These are phyloP conservation scores for Colletotrichum agaves DNA, from an alignment of 2,329 filamentous ascomycete genomes.

Conservation along the genomic window DNA sequence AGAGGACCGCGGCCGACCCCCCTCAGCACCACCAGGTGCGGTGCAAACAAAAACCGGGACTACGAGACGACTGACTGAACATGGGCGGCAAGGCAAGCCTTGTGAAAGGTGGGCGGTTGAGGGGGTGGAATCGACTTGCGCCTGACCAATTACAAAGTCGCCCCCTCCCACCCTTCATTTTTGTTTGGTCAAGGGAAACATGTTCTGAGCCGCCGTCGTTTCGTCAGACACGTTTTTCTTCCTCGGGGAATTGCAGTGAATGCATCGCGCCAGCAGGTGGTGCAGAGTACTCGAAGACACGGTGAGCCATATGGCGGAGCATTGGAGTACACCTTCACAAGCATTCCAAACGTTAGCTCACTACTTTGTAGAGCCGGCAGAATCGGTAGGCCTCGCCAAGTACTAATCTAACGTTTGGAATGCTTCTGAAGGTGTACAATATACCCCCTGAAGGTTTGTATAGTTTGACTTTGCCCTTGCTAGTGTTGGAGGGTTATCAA, in stretches of 20 bases:
- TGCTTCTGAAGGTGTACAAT: too few species aligned
- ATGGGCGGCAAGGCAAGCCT: constrained; percentile 51
- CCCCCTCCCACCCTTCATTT: neutral
- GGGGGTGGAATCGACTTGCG: constrained; percentile 27
- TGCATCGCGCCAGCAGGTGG: constrained; percentile 24
- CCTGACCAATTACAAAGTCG: constrained; percentile 12
- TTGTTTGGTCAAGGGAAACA: constrained; percentile 10
- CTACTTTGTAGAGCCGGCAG: too few species aligned
- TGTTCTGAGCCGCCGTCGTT: constrained; percentile 13
- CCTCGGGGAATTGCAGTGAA: constrained; percentile 28
- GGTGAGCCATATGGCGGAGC: constrained; percentile 19
- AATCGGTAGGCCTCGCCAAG: too few species aligned
- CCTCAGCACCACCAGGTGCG: constrained; percentile 28
- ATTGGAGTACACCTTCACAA: neutral
- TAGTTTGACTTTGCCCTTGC: too few species aligned
- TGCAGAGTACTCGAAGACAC: constrained; percentile 11
- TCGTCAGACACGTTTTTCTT: constrained; percentile 20
- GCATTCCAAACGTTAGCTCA: too few species aligned
- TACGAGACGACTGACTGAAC: constrained; percentile 17
- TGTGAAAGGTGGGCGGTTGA: constrained; percentile 49
- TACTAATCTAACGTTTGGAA: too few species aligned
- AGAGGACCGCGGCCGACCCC: constrained; percentile 39
- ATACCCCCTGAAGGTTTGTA: too few species aligned
- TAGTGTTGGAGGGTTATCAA: too few species aligned
- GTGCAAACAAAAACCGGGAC: constrained; percentile 28